Evolutionary conservation across 139 green algal genomes (phyloP), one percentile per base, ranked within the genome.

Genomic region (Axilococcus clingmanii): DNA sequence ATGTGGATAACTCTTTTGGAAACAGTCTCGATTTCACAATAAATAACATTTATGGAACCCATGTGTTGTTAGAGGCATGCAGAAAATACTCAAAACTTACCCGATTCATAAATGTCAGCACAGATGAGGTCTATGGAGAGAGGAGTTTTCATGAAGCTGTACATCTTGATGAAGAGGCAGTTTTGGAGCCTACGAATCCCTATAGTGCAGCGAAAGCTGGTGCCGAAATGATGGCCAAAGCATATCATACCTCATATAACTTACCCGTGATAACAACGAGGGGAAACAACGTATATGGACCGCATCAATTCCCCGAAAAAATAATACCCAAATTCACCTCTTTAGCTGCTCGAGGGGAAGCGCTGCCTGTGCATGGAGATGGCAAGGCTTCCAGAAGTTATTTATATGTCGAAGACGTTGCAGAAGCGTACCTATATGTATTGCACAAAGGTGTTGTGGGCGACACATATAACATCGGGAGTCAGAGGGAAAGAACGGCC

Each of bases 211-310:
- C 87, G 52, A 98, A 94, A 74, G 86, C 86, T 20, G 93, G 87
- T 25, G 93, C 93, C 15, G 93, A 99, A 76, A 95, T 99, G 81
- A 83, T 99, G 69, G 83, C 83, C 24, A 88, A 79, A 42, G 83
- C 86, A 1, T 96, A 96, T 62, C 65, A 73, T 48, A 77, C 66
- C 27, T 91, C 77, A 20, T 98, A 83, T 52, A 70, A 72, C 49
- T 71, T 95, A 68, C 87, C 87, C 19, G 80, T 83, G 57, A 93
- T 99, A 63, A 94, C 92, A 53, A 97, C 93, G 0, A 80, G 93
- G 19, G 88, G 88, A 29, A 98, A 98, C 81, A 99, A 99, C 68
- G 93, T 99, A 24, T 99, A 97, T 49, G 93, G 93, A 0, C 92
- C 93, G 2, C 71, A 89, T 52, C 90, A 97, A 69, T 94, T 94